Conservation (phyloP, 1,284 basidiomycete species). For the Tylopilus sp. region DNA sequence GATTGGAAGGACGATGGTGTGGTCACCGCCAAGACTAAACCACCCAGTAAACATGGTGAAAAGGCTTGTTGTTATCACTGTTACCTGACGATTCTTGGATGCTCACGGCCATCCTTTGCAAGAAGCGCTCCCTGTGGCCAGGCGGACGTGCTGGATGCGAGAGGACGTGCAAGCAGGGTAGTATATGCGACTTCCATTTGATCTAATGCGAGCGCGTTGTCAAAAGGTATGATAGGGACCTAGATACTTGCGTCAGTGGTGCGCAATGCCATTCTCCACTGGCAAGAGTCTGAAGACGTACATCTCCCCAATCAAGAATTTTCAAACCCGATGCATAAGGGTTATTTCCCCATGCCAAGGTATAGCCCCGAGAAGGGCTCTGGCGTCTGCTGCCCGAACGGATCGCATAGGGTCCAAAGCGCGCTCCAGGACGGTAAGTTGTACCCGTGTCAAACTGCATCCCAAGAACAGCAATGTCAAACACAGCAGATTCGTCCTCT, state of each 20-base stretch:
- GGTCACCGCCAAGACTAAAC: slow-evolving; percentile 69
- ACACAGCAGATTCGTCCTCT: slow-evolving; percentile 50
- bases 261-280: not conserved
- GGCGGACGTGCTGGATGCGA: slow-evolving; percentile 35
- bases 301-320: slow-evolving; percentile 80
- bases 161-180: slow-evolving; percentile 56
- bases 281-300: slow-evolving; percentile 26
- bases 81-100: slow-evolving; percentile 67
- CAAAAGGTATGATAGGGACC: slow-evolving; percentile 69
- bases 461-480: slow-evolving; percentile 75
- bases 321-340: slow-evolving; percentile 57
- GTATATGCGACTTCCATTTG: slow-evolving; percentile 78
- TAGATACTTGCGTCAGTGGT: slow-evolving; percentile 31
- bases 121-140: slow-evolving; percentile 32
- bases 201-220: slow-evolving; percentile 72
- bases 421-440: slow-evolving; percentile 68
- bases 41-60: not conserved
- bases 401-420: slow-evolving; percentile 80
- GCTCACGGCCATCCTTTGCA: slow-evolving; percentile 52
- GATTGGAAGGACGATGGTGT: slow-evolving; percentile 76
- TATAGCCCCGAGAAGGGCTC: slow-evolving; percentile 53
- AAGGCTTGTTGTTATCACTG: slow-evolving; percentile 4
- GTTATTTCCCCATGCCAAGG: slow-evolving; percentile 63
- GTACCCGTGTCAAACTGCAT: slow-evolving; percentile 80
- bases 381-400: slow-evolving; percentile 73